A percentile compares a stretch with the other conserved stretches of the same genome.
These are phyloP conservation scores for Clitopilus hobsonii DNA, from an alignment of 768 basidiomycete species.

Conservation along the genomic window DNA sequence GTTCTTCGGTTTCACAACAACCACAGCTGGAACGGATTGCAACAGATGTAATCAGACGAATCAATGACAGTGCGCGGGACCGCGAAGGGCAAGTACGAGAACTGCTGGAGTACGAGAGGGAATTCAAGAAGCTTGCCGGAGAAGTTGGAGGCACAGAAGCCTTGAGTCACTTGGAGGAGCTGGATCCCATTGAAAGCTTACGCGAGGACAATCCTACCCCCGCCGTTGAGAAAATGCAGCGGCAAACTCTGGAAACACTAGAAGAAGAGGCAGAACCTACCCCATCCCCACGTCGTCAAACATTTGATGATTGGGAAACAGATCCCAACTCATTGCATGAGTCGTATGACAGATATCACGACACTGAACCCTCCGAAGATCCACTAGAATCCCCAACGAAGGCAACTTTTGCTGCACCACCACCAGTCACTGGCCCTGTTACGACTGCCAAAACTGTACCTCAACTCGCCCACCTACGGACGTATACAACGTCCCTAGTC, in stretches of 20 bases:
- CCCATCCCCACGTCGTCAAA: constrained; percentile 19
- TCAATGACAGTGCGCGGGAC: constrained; percentile 72
- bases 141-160: constrained; percentile 77
- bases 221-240: constrained; percentile 10
- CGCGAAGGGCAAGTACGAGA: constrained; percentile 81
- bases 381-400: constrained; percentile 47
- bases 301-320: constrained; percentile 55
- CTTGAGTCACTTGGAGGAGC: constrained; percentile 62
- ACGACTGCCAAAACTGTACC: constrained; percentile 59
- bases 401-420: constrained; percentile 51
- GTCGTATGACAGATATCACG: constrained; percentile 41
- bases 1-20: constrained; percentile 29
- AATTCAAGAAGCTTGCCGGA: constrained; percentile 70
- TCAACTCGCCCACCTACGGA: constrained; percentile 67
- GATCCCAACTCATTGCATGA: constrained; percentile 47
- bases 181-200: constrained; percentile 44
- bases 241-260: constrained; percentile 26
- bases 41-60: constrained; percentile 68
- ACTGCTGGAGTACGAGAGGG: constrained; percentile 71
- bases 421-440: constrained; percentile 40
- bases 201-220: constrained; percentile 26
- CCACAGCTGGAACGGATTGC: constrained; percentile 64
- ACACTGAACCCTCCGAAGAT: constrained; percentile 40
- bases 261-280: constrained; percentile 38
- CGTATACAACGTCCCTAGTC: constrained; percentile 70